Evolutionary conservation across 305 asterid species (phyloP).

Genomic region (Fraxinus angustifolia): DNA sequence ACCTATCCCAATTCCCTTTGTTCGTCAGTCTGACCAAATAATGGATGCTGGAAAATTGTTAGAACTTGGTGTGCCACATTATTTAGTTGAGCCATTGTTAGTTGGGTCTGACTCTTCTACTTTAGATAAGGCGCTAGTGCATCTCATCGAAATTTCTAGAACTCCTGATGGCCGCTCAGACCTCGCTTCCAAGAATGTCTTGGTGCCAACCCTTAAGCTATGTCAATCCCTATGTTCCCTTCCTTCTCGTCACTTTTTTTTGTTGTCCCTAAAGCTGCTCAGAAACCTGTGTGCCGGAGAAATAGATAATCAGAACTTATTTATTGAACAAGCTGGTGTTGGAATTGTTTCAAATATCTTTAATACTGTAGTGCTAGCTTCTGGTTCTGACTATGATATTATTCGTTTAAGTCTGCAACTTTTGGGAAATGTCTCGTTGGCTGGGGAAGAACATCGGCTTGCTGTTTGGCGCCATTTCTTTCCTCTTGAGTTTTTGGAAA

Average conservation of each 20-base stretch:
- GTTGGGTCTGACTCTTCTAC: constrained; percentile 37
- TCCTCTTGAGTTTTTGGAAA: constrained; percentile 46
- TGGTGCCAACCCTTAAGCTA: constrained; percentile 42
- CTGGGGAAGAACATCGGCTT: constrained; percentile 50
- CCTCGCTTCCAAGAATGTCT: constrained; percentile 49
- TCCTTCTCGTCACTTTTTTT: constrained; percentile 38
- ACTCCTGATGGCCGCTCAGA: constrained; percentile 53
- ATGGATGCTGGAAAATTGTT: constrained; percentile 30
- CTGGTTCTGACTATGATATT: constrained; percentile 37
- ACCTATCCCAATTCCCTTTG: not conserved
- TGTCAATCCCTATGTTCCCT: constrained; percentile 40
- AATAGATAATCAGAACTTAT: constrained; percentile 52
- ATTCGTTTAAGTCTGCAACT: constrained; percentile 63
- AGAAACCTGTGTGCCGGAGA: constrained; percentile 88
- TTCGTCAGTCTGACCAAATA: not conserved
- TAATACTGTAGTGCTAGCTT: constrained; percentile 29
- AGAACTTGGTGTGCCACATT: constrained; percentile 31
- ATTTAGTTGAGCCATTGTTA: constrained; percentile 36
- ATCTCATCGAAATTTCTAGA: constrained; percentile 56
- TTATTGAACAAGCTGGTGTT: constrained; percentile 62
- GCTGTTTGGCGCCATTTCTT: constrained; percentile 61
- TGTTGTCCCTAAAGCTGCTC: constrained; percentile 56
- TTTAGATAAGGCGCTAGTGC: constrained; percentile 49
- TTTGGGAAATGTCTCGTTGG: constrained; percentile 72
- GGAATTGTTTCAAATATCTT: constrained; percentile 38